Base-by-base conservation (phyloP, 1,284 basidiomycete species). In the Microbotryomycetes sp. region DNA sequence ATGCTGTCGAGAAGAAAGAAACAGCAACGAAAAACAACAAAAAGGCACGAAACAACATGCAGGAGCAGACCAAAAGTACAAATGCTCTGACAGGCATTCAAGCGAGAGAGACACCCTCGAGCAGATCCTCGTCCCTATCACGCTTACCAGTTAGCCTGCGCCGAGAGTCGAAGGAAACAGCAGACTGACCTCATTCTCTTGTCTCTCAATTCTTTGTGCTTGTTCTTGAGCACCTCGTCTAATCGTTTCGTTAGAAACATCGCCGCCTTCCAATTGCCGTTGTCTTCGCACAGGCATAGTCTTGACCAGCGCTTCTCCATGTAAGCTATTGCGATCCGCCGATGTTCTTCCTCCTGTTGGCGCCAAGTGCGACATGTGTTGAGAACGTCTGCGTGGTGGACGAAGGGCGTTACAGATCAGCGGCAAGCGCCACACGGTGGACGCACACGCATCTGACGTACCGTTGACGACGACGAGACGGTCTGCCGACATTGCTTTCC, bases 141-240 rank as follows among this genome's bases (percentile, higher is more conserved):
- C n/a, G n/a, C n/a, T n/a, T n/a, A n/a, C n/a, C n/a, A n/a, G n/a
- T n/a, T n/a, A n/a, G n/a, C n/a, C n/a, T n/a, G n/a, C n/a, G n/a
- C n/a, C n/a, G n/a, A n/a, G n/a, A n/a, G n/a, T n/a, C n/a, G n/a
- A n/a, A n/a, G n/a, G n/a, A n/a, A n/a, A n/a, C n/a, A n/a, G n/a
- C n/a, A n/a, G n/a, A n/a, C n/a, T n/a, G n/a, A 41, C 35, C 35
- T 52, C 50, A 26, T 26, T 3, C 50, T 29, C 18, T 52, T 52
- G n/a, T 29, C 16, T n/a, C 50, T 24, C 28, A 27, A n/a, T 18
- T 16, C 29, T 29, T 52, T 29, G 23, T 52, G 50, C 18, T 29
- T 29, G n/a, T 9, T 52, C 46, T 56, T 56, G 41, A 56, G 21
- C 21, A 27, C 45, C 28, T 56, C 45, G n/a, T 56, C 54, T 15